Evolutionary conservation across 2,329 filamentous ascomycete species (phyloP).

Genomic region (Arthrobotrys conoides): DNA sequence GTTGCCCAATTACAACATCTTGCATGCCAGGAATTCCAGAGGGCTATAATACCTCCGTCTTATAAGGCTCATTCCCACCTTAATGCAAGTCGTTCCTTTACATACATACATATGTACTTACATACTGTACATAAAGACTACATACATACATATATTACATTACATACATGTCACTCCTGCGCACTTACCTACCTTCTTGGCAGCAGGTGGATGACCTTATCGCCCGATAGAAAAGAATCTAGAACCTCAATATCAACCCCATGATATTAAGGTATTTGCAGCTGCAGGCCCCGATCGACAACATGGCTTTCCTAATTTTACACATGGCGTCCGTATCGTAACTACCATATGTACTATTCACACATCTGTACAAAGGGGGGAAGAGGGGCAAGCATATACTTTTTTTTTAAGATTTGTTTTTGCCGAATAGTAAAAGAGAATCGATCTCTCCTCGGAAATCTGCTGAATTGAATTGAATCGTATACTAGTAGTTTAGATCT

Average conservation of each 20-base stretch:
- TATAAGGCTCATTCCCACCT: conserved; percentile 49
- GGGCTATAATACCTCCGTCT: conserved; percentile 49
- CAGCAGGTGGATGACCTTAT: conserved; percentile 38
- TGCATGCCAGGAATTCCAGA: conserved; percentile 53
- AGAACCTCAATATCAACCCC: conserved; percentile 46
- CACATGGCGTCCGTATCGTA: conserved; percentile 43
- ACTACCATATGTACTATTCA: too few relatives aligned
- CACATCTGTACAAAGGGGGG: conserved; percentile 31
- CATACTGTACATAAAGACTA: not conserved
- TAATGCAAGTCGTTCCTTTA: conserved; percentile 53
- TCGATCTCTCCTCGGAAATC: conserved; percentile 35
- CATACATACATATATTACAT: too few relatives aligned
- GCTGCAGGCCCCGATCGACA: conserved; percentile 54
- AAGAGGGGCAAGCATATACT: not conserved
- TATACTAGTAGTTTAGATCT: conserved; percentile 45
- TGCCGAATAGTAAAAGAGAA: too few relatives aligned
- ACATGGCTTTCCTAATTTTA: conserved; percentile 37
- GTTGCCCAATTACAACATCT: conserved; percentile 57
- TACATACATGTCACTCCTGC: conserved; percentile 28
- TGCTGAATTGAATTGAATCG: too few relatives aligned
- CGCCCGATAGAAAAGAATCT: conserved; percentile 53
- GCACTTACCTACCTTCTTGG: conserved; percentile 16
- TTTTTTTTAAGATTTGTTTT: too few relatives aligned
- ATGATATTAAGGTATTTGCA: conserved; percentile 32
- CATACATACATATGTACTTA: not conserved